Evolutionary conservation across 257 asterid genomes (phyloP).

Genomic region (Primulina eburnea): DNA sequence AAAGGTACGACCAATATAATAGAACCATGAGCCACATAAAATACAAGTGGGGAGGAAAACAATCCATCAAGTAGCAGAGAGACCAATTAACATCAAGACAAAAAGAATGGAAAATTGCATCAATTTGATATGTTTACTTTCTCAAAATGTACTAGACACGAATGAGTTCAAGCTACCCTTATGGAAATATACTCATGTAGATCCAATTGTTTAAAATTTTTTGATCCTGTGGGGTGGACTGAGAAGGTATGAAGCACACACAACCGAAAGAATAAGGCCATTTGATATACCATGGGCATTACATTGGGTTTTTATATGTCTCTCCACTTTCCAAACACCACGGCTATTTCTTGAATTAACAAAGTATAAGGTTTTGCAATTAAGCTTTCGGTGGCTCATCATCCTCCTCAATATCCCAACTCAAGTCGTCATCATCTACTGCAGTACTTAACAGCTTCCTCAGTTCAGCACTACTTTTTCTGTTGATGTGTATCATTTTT

Average conservation of each 20-base stretch:
- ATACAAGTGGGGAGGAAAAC: not conserved
- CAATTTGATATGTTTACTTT: too few relatives aligned
- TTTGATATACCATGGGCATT: too few relatives aligned
- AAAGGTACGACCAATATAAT: not conserved
- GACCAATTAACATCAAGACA: not conserved
- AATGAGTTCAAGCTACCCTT: too few relatives aligned
- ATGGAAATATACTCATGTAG: too few relatives aligned
- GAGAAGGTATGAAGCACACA: too few relatives aligned
- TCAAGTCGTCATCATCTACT: constrained; percentile 69
- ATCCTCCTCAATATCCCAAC: constrained; percentile 88
- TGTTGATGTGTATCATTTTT: too few relatives aligned
- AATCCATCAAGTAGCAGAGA: not conserved
- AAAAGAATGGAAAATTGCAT: too few relatives aligned
- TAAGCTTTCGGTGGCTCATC: constrained; percentile 41
- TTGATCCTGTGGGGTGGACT: too few relatives aligned
- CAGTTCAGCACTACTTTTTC: constrained; percentile 25
- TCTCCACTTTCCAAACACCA: not conserved
- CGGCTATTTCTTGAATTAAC: not conserved
- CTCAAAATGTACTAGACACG: too few relatives aligned
- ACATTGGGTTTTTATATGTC: too few relatives aligned
- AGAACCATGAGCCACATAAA: not conserved
- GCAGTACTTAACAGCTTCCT: constrained; percentile 51
- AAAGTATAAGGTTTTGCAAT: not conserved
- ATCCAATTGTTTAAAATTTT: too few relatives aligned
- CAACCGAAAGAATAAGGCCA: too few relatives aligned